These are phyloP conservation scores for Phytophthora kernoviae DNA, from an alignment of 352 stramenopile genomes.

Conservation along the genomic window DNA sequence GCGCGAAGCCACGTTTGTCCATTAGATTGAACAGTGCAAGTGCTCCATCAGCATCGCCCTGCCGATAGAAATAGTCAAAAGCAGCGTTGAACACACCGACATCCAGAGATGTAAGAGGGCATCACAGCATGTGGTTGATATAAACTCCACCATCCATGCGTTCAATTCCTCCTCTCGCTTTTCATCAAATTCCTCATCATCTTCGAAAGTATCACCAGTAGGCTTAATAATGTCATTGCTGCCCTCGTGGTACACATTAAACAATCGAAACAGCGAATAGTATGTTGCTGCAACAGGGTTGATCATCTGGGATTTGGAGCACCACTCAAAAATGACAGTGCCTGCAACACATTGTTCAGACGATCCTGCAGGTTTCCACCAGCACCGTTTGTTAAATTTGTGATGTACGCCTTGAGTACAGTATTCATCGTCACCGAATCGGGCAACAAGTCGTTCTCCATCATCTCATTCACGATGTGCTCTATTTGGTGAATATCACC, in stretches of 20 bases:
- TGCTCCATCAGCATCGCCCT: slow-evolving; percentile 47
- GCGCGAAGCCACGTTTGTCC: slow-evolving; percentile 42
- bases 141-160: slow-evolving; percentile 36
- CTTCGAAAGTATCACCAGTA: not conserved
- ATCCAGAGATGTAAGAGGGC: slow-evolving; percentile 39
- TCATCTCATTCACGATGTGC: slow-evolving; percentile 43
- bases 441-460: slow-evolving; percentile 24
- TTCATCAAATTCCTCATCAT: slow-evolving; percentile 23
- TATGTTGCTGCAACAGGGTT: slow-evolving; percentile 39
- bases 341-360: slow-evolving; percentile 32
- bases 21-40: slow-evolving; percentile 73
- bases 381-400: slow-evolving; percentile 15
- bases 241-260: slow-evolving; percentile 47
- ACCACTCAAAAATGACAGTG: slow-evolving; percentile 42
- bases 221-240: not conserved
- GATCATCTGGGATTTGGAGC: slow-evolving; percentile 30
- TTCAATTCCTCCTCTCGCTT: slow-evolving; percentile 25
- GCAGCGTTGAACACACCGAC: slow-evolving; percentile 66
- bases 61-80: slow-evolving; percentile 63
- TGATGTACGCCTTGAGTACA: slow-evolving; percentile 46
- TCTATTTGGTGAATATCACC: slow-evolving; percentile 38
- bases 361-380: slow-evolving; percentile 11
- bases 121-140: slow-evolving; percentile 54
- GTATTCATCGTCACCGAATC: slow-evolving; percentile 62
- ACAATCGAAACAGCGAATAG: slow-evolving; percentile 61